phyloP scores from a whole-genome alignment of 768 basidiomycete genomes.

The Mrakia blollopis region DNA sequence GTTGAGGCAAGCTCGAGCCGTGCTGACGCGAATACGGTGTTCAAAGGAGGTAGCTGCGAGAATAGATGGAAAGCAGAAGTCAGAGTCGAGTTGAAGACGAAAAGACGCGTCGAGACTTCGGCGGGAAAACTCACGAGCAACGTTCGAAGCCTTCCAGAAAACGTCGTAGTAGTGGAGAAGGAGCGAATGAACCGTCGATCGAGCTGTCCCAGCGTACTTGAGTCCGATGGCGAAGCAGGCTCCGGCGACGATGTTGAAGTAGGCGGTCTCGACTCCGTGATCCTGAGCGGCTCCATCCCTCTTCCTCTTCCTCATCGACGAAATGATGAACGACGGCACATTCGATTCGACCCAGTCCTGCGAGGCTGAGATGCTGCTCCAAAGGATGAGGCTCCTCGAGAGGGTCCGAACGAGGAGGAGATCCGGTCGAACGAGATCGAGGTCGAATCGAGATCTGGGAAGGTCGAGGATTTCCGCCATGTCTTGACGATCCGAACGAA shows the following conservation, averaged over 20 bases:
- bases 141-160: constrained; percentile 65
- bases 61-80: background rate
- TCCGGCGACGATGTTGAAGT: constrained; percentile 84
- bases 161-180: constrained; percentile 76
- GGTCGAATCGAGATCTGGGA: constrained; percentile 69
- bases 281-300: constrained; percentile 47
- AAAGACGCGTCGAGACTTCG: background rate
- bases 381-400: constrained; percentile 74
- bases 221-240: constrained; percentile 86
- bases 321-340: constrained; percentile 62
- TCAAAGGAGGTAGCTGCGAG: constrained; percentile 69
- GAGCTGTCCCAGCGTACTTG: constrained; percentile 90
- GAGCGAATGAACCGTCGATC: constrained; percentile 78
- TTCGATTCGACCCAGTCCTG: constrained; percentile 64
- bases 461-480: constrained; percentile 79
- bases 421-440: constrained; percentile 82
- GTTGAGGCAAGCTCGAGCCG: constrained; percentile 80
- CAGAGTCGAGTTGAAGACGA: background rate
- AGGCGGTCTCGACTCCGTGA: constrained; percentile 76
- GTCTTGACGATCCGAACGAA: constrained; percentile 75
- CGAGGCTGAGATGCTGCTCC: constrained; percentile 68
- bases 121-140: constrained; percentile 54
- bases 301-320: constrained; percentile 53
- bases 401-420: constrained; percentile 78
- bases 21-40: constrained; percentile 78